Base-by-base conservation (phyloP, 2,329 filamentous ascomycete species). In the Zelopaecilomyces penicillatus region DNA sequence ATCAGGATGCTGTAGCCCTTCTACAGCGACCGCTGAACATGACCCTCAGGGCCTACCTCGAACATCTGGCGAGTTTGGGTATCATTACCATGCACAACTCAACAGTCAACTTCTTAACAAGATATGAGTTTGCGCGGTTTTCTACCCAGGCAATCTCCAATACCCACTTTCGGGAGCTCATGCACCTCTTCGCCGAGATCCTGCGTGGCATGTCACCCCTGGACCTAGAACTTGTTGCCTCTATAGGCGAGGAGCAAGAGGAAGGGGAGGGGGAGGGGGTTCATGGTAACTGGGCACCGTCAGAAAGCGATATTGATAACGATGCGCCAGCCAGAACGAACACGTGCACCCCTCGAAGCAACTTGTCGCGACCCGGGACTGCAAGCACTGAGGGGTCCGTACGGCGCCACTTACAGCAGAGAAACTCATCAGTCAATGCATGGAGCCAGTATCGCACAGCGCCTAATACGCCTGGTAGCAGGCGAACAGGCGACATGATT, bases 61-160 rank as follows among this genome's bases (percentile, higher is more conserved):
- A 70, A 1, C 82, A 87, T 49, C 78, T 97, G 5, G 74, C 78
- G 5, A 70, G 71, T 4, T 66, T 95, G 27, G 79, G 78, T 4
- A 76, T 95, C 5, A 56, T 83, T n/a, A 57, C 54, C 32, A 57
- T 66, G 41, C 60, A 62, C 30, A 46, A 69, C 2, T 61, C 62
- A 2, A 82, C 61, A 53, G 73, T 52, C 60, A 79, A 62, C 50
- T 98, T 97, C 58, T 66, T 96, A 19, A 65, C 74, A 1, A 68
- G 78, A 19, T 98, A 96, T 65, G 93, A 97, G 66, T 72, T 78
- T 46, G 88, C 89, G 3, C 82, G 91, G 35, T 98, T 95, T 66
- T 90, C 87, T 2, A 78, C 76, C 0, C 68, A 71, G 5, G 76
- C 83, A 1, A 68, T 95, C 4, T 75, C 78, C 3, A 83, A 90